These are phyloP conservation scores for Lepidium didymum DNA, from an alignment of 345 rosid species.

Conservation along the genomic window DNA sequence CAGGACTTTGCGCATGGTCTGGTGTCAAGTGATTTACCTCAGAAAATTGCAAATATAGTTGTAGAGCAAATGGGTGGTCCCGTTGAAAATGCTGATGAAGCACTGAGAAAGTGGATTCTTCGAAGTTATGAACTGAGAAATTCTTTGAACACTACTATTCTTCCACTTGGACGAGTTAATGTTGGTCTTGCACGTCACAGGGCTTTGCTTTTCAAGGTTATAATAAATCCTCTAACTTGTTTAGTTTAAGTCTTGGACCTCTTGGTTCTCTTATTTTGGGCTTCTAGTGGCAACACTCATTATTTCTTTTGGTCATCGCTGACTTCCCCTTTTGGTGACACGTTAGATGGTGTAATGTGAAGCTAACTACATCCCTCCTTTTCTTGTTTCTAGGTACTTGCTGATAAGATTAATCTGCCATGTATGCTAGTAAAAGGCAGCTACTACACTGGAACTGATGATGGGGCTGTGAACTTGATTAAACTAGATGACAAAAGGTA, in stretches of 20 bases:
- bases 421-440: conserved; percentile 94
- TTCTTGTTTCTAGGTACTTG: conserved; percentile 59
- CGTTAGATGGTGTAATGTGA: conserved; percentile 13
- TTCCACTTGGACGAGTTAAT: conserved; percentile 83
- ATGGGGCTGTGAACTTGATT: conserved; percentile 88
- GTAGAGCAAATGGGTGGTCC: conserved; percentile 91
- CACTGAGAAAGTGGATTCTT: conserved; percentile 60
- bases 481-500: conserved; percentile 70
- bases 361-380: conserved; percentile 15
- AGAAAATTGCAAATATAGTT: conserved; percentile 86
- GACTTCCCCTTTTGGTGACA: conserved; percentile 1
- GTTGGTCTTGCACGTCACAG: conserved; percentile 94
- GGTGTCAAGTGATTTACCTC: conserved; percentile 52
- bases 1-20: conserved; percentile 36
- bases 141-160: conserved; percentile 50
- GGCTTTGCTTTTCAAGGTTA: conserved; percentile 95
- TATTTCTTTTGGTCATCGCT: background rate
- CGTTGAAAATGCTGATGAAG: conserved; percentile 79
- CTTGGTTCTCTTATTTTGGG: background rate
- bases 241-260: background rate
- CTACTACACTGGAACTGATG: conserved; percentile 96
- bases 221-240: conserved; percentile 1
- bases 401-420: conserved; percentile 82
- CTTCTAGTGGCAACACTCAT: background rate
- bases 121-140: conserved; percentile 56